Evolutionary conservation across 1,139 yeast genomes (phyloP).

Genomic region (Lodderomyces orthopsilosis): DNA sequence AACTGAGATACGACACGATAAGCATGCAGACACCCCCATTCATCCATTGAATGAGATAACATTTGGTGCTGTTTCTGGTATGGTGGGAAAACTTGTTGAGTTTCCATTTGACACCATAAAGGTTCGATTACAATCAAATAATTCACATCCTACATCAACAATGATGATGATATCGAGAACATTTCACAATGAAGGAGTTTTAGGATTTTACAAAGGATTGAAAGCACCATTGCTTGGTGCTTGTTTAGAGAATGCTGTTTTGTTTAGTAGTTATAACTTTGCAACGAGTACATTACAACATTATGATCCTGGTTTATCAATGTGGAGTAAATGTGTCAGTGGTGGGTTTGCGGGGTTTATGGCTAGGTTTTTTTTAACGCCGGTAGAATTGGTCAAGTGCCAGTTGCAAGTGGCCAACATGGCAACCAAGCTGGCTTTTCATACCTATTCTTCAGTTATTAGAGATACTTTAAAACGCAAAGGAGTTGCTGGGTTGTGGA

Average conservation of each 20-base stretch:
- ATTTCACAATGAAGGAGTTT: slow-evolving; percentile 61
- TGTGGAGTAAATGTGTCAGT: slow-evolving; percentile 46
- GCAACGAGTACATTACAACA: slow-evolving; percentile 70
- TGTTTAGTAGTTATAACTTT: slow-evolving; percentile 57
- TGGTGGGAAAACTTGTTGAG: slow-evolving; percentile 79
- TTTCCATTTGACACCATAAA: slow-evolving; percentile 92
- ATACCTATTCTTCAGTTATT: slow-evolving; percentile 33
- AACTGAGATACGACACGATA: not conserved
- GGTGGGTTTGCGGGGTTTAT: slow-evolving; percentile 84
- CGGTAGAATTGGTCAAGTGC: slow-evolving; percentile 86
- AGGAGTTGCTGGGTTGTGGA: slow-evolving; percentile 68
- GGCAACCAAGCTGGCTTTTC: slow-evolving; percentile 6
- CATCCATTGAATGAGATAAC: slow-evolving; percentile 38
- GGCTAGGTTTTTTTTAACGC: slow-evolving; percentile 84
- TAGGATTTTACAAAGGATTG: slow-evolving; percentile 58
- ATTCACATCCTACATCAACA: slow-evolving; percentile 44
- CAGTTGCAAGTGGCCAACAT: slow-evolving; percentile 75
- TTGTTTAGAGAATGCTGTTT: slow-evolving; percentile 66
- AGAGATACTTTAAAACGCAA: slow-evolving; percentile 39
- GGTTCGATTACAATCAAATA: slow-evolving; percentile 72
- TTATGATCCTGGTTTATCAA: slow-evolving; percentile 16
- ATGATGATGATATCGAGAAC: slow-evolving; percentile 61
- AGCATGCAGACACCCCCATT: slow-evolving; percentile 1
- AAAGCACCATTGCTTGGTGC: slow-evolving; percentile 85
- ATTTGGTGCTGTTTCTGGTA: slow-evolving; percentile 65